Evolutionary conservation across 1,284 basidiomycete genomes (phyloP).

Genomic region (Marasmius sp.): DNA sequence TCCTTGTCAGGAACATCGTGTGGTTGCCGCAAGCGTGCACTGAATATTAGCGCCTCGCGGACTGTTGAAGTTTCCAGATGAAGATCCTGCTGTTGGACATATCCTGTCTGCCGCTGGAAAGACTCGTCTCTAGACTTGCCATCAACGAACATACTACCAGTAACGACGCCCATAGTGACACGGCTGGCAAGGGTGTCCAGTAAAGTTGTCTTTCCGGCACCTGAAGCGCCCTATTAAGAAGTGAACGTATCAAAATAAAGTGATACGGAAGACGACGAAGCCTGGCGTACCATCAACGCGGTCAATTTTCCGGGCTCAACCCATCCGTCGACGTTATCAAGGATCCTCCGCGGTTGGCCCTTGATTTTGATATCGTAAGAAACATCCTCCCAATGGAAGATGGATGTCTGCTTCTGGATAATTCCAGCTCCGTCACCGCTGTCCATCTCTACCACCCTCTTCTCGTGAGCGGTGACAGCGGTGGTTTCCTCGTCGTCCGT

Average conservation of each 20-base stretch:
- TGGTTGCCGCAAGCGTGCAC: constrained; percentile 65
- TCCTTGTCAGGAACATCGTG: constrained; percentile 50
- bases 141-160: constrained; percentile 64
- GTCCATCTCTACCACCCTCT: neutral
- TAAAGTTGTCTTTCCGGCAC: constrained; percentile 61
- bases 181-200: constrained; percentile 69
- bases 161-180: constrained; percentile 61
- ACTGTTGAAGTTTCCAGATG: constrained; percentile 56
- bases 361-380: constrained; percentile 54
- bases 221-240: constrained; percentile 47
- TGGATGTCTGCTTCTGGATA: constrained; percentile 12
- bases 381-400: constrained; percentile 36
- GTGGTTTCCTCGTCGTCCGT: constrained; percentile 22
- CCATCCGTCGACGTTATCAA: constrained; percentile 68
- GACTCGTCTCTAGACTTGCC: constrained; percentile 56
- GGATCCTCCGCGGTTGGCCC: constrained; percentile 33
- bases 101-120: constrained; percentile 62
- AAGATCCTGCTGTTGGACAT: constrained; percentile 64
- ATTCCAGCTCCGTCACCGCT: neutral
- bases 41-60: constrained; percentile 70
- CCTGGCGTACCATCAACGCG: constrained; percentile 39
- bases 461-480: constrained; percentile 2
- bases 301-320: constrained; percentile 60
- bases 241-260: neutral
- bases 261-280: neutral